phyloP scores from a whole-genome alignment of 2,329 filamentous ascomycete genomes.

The Hymenoscyphus linearis region DNA sequence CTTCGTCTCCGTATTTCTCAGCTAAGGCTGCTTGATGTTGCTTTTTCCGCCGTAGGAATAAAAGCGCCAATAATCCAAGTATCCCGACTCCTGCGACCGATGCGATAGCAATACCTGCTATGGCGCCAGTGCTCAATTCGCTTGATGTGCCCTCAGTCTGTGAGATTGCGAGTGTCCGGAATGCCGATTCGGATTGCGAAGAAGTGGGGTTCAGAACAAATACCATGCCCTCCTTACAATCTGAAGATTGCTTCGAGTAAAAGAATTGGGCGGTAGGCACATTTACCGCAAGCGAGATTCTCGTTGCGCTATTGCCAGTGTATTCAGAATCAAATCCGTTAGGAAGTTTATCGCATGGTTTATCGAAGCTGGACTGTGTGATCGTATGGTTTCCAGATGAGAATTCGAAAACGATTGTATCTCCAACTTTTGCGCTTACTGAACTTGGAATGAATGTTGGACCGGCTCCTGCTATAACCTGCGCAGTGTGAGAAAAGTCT shows the following conservation, averaged over 20 bases:
- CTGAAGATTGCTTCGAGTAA: constrained; percentile 13
- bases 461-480: constrained; percentile 16
- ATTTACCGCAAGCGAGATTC: constrained; percentile 29
- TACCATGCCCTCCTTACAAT: constrained; percentile 15
- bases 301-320: constrained; percentile 9
- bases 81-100: constrained; percentile 2
- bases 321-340: constrained; percentile 60
- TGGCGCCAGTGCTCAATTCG: constrained; percentile 4
- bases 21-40: not conserved
- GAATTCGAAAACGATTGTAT: constrained; percentile 32
- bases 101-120: constrained; percentile 10
- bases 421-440: constrained; percentile 27
- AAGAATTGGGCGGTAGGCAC: constrained; percentile 15
- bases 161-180: constrained; percentile 8
- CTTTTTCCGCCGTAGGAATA: constrained; percentile 10
- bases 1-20: not conserved
- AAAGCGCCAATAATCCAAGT: constrained; percentile 5
- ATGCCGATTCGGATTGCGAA: constrained; percentile 7
- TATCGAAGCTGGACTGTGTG: constrained; percentile 33
- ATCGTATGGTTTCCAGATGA: constrained; percentile 43
- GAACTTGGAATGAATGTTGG: constrained; percentile 59
- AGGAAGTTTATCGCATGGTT: constrained; percentile 33
- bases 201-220: constrained; percentile 16
- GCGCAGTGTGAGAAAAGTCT: constrained; percentile 1
- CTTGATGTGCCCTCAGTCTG: not conserved